Evolutionary conservation across 345 rosid genomes (phyloP).

Genomic region (Stellera chamaejasme): DNA sequence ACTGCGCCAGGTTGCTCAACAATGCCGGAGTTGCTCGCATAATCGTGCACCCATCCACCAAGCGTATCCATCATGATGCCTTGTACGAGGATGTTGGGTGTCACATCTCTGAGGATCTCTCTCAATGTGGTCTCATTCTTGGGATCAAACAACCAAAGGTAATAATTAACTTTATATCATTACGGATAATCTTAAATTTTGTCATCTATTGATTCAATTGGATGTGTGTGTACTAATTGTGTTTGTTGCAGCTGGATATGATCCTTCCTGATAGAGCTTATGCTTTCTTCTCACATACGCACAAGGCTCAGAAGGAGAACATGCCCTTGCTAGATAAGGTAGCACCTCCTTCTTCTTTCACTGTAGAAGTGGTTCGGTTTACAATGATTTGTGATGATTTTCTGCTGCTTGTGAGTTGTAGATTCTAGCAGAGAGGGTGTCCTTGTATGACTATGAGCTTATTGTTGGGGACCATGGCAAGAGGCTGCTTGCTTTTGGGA

Average conservation of each 20-base stretch:
- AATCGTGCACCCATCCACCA: constrained; percentile 83
- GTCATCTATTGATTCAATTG: no score
- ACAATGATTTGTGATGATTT: constrained; percentile 4
- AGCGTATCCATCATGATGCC: constrained; percentile 79
- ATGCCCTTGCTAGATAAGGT: constrained; percentile 86
- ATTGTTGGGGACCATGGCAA: constrained; percentile 67
- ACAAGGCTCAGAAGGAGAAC: constrained; percentile 82
- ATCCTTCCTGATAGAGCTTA: constrained; percentile 76
- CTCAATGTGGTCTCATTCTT: constrained; percentile 76
- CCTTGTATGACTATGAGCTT: constrained; percentile 84
- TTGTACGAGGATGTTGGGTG: constrained; percentile 82
- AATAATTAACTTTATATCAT: no score
- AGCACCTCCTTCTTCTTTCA: neutral
- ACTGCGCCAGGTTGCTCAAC: constrained; percentile 78
- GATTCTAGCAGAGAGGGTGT: constrained; percentile 64
- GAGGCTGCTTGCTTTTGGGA: constrained; percentile 79
- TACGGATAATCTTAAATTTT: no score
- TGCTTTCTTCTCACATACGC: constrained; percentile 92
- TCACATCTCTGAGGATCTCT: constrained; percentile 72
- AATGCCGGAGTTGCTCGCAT: constrained; percentile 76
- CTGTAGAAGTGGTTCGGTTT: neutral
- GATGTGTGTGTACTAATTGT: neutral
- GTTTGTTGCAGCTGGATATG: constrained; percentile 50
- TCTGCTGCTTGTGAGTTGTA: constrained; percentile 13
- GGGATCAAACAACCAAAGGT: constrained; percentile 91